Evolutionary conservation across 495 filamentous ascomycete genomes (phyloP), one percentile per base, ranked within the genome.

Genomic region (Aspergillus taichungensis): DNA sequence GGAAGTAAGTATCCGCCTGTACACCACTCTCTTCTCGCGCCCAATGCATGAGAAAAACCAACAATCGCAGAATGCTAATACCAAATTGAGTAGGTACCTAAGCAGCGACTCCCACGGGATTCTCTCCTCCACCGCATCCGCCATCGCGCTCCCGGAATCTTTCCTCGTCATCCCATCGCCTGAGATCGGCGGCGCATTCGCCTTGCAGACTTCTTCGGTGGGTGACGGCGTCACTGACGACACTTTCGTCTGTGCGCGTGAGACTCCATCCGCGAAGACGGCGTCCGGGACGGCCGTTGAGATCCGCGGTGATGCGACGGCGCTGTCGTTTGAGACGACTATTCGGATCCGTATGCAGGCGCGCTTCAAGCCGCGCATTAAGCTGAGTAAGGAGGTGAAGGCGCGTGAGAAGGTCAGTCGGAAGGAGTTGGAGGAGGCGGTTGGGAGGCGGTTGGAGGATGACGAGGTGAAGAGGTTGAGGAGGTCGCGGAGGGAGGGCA

Each of bases 261-360:
- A 73, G 37, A 45, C 60, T 24, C 30, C 46, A 8, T 53, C 52
- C n/a, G 71, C 71, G 45, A 67, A 69, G 11, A 57, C 69, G 2
- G 62, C 66, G 1, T 76, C 59, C 14, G 40, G 34, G 9, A 49
- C 18, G 10, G 35, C 59, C 38, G 68, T 72, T 30, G 80, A 50
- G 54, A 77, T 95, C 13, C 75, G 89, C 14, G 92, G 89, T 5
- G 91, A 97, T 64, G 82, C 79, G 5, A 78, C 77, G 3, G 69
- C 68, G 1, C 76, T 85, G 12, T 80, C 74, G 13, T 88, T 89
- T 55, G 79, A 78, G 46, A 87, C 89, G 51, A 87, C 82, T 13
- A 56, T 95, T 45, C 76, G 86, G 44, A 79, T 97, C 53, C 82
- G 92, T 18, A 92, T 97, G 87, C 92, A 98, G 69, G 88, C 89